phyloP scores from a whole-genome alignment of 2,329 filamentous ascomycete genomes.

The Lachnellula subtilissima region DNA sequence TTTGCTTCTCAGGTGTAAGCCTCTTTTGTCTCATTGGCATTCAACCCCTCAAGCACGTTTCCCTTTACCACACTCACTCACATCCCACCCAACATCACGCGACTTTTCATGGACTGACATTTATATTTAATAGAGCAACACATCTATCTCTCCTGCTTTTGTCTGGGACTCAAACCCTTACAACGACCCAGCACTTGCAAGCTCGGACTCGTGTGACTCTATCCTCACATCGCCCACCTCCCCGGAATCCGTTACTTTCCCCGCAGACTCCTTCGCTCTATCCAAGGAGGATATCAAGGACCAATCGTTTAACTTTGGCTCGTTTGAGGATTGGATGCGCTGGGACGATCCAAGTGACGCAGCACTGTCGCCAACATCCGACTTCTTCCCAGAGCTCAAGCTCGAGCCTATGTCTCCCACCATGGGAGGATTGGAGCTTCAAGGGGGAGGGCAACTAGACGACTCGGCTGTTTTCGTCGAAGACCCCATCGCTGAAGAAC shows the following conservation, averaged over 20 bases:
- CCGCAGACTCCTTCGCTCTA: constrained; percentile 15
- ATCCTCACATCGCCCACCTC: constrained; percentile 25
- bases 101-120: constrained; percentile 5
- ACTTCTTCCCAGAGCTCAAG: constrained; percentile 28
- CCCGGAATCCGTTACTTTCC: constrained; percentile 16
- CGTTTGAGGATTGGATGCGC: constrained; percentile 30
- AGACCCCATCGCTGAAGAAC: constrained; percentile 23
- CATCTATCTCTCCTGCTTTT: constrained; percentile 11
- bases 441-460: constrained; percentile 17
- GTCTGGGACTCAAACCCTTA: constrained; percentile 19
- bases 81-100: not conserved
- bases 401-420: constrained; percentile 24
- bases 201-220: constrained; percentile 27
- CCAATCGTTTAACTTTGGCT: constrained; percentile 23
- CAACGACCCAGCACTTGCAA: constrained; percentile 16
- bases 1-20: not conserved
- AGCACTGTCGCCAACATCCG: constrained; percentile 24
- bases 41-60: no score
- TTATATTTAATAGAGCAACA: constrained; percentile 9
- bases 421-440: constrained; percentile 22
- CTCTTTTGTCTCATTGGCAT: constrained; percentile 1
- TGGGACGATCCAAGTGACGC: constrained; percentile 29
- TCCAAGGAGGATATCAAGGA: constrained; percentile 17
- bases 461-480: constrained; percentile 23
- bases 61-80: not conserved